Conservation (phyloP, 352 stramenopile genomes). For the Phytophthora sojae region DNA sequence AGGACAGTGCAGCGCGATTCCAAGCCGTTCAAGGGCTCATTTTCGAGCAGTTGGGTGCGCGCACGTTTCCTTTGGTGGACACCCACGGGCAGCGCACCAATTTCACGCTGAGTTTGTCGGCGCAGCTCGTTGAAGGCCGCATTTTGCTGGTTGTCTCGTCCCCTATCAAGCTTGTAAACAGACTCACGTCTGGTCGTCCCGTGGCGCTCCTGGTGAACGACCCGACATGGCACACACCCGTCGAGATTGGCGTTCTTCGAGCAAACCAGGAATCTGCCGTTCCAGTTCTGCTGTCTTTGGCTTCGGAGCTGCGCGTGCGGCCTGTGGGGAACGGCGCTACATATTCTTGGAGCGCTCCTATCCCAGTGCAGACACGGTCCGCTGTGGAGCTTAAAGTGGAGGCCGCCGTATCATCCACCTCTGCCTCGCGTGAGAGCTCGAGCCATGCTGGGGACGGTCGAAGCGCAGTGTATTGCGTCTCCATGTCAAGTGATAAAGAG, state of each 20-base stretch:
- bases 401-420: slow-evolving; percentile 44
- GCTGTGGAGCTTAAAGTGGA: slow-evolving; percentile 71
- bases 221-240: slow-evolving; percentile 72
- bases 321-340: slow-evolving; percentile 45
- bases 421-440: slow-evolving; percentile 29
- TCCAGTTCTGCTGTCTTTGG: slow-evolving; percentile 72
- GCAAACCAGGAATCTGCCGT: slow-evolving; percentile 70
- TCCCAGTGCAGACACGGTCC: slow-evolving; percentile 77
- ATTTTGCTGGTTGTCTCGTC: slow-evolving; percentile 85
- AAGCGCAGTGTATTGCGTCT: slow-evolving; percentile 74
- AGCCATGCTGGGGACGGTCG: slow-evolving; percentile 27
- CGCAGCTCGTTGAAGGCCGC: slow-evolving; percentile 77
- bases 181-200: slow-evolving; percentile 58
- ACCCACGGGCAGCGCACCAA: slow-evolving; percentile 54
- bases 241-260: slow-evolving; percentile 74
- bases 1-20: slow-evolving; percentile 37
- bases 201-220: slow-evolving; percentile 86
- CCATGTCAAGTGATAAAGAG: slow-evolving; percentile 71
- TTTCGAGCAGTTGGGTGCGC: slow-evolving; percentile 78
- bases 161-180: slow-evolving; percentile 80
- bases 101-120: slow-evolving; percentile 68
- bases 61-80: slow-evolving; percentile 72
- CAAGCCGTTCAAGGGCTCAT: slow-evolving; percentile 83
- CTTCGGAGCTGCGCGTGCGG: slow-evolving; percentile 72
- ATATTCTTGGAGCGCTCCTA: slow-evolving; percentile 79